Conservation (phyloP, 2,329 filamentous ascomycete genomes). For the Sarocladiaceae sp. region DNA sequence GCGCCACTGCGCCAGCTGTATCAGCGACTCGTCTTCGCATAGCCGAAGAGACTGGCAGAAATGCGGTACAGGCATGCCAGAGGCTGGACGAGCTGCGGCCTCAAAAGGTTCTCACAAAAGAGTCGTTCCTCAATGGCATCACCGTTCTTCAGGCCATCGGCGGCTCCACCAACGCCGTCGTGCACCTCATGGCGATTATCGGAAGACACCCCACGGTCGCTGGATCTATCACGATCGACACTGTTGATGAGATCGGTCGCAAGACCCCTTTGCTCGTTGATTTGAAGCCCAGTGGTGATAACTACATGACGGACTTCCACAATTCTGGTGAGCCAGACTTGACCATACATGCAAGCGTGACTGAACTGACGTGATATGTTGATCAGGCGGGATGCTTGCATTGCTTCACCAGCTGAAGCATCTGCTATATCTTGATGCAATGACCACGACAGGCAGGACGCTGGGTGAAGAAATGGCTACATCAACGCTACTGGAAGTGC, state of each 20-base stretch:
- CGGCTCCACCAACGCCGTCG: slow-evolving; percentile 77
- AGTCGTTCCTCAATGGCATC: slow-evolving; percentile 77
- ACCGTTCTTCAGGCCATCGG: slow-evolving; percentile 82
- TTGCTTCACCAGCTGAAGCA: slow-evolving; percentile 73
- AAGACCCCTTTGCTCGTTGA: slow-evolving; percentile 77
- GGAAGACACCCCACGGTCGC: slow-evolving; percentile 63
- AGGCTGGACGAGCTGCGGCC: slow-evolving; percentile 63
- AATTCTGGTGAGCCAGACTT: slow-evolving; percentile 44
- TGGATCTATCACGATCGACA: slow-evolving; percentile 61
- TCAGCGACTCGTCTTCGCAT: slow-evolving; percentile 75
- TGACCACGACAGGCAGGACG: slow-evolving; percentile 79
- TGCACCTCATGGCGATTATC: slow-evolving; percentile 82
- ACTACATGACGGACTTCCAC: slow-evolving; percentile 87
- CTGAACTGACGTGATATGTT: neutral
- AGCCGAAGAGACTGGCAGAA: slow-evolving; percentile 64
- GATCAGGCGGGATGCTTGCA: slow-evolving; percentile 66
- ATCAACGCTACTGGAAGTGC: slow-evolving; percentile 52
- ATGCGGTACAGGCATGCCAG: slow-evolving; percentile 61
- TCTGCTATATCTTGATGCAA: slow-evolving; percentile 68
- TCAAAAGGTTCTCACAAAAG: slow-evolving; percentile 62
- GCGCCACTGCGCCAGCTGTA: slow-evolving; percentile 71
- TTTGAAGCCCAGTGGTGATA: slow-evolving; percentile 78
- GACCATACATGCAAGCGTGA: neutral
- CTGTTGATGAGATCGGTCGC: slow-evolving; percentile 71
- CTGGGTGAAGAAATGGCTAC: slow-evolving; percentile 71